Evolutionary conservation across 371 early-diverging fungal species (phyloP).

Genomic region (Apophysomyces sp.): DNA sequence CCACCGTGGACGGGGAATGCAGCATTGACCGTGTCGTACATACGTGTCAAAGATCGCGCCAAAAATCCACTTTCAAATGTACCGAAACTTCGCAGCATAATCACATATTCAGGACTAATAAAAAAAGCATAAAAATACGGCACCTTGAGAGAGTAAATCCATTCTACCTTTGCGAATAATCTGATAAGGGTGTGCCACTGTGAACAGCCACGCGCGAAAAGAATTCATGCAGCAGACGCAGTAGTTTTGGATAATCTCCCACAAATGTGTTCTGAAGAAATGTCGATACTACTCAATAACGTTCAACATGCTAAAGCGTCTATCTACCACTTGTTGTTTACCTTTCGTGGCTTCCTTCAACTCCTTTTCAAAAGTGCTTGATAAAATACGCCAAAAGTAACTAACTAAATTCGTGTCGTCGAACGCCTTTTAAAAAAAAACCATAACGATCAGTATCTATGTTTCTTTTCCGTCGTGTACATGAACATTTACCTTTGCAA

Average conservation of each 20-base stretch:
- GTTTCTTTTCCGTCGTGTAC: too few relatives aligned
- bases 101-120: constrained; percentile 61
- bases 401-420: constrained; percentile 45
- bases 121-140: not conserved
- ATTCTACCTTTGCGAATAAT: constrained; percentile 57
- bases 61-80: constrained; percentile 73
- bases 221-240: constrained; percentile 75
- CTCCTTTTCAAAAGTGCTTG: constrained; percentile 48
- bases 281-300: constrained; percentile 44
- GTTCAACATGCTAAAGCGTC: not conserved
- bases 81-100: constrained; percentile 65
- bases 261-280: constrained; percentile 72
- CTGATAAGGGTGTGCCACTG: constrained; percentile 46
- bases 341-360: constrained; percentile 46
- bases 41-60: constrained; percentile 58
- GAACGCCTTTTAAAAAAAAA: constrained; percentile 18
- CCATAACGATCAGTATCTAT: not conserved
- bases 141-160: too few relatives aligned
- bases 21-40: constrained; percentile 61
- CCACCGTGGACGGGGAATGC: constrained; percentile 51
- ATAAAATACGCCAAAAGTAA: constrained; percentile 48
- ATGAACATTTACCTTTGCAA: constrained; percentile 30
- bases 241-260: constrained; percentile 72
- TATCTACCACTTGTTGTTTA: not conserved
- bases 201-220: constrained; percentile 70